A percentile compares a stretch with the other conserved stretches of the same genome.
Evolutionary conservation across 148 eudicot species (phyloP).

Genomic region (Chenopodium berlandieri): DNA sequence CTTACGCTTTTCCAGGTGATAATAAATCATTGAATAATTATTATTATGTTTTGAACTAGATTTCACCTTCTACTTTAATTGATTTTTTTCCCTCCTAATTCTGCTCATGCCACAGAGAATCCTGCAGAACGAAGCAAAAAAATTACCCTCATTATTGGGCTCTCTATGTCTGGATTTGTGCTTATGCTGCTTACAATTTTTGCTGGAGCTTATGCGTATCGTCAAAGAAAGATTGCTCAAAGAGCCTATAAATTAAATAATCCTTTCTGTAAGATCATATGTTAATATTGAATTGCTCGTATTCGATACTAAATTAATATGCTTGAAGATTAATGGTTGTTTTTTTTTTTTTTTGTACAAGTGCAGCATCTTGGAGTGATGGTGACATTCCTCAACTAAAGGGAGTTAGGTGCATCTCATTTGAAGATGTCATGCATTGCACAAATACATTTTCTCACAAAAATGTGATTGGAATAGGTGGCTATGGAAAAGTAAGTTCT

Average conservation of each 20-base stretch:
- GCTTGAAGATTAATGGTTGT: not conserved
- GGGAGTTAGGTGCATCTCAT: conserved; percentile 55
- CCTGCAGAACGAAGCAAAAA: conserved; percentile 29
- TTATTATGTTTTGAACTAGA: not conserved
- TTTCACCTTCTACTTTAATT: not conserved
- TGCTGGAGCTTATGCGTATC: conserved; percentile 50
- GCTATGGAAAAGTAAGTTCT: conserved; percentile 61
- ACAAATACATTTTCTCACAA: conserved; percentile 50
- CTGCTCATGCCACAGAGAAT: conserved; percentile 12
- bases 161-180: conserved; percentile 37
- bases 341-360: conserved; percentile 10
- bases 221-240: conserved; percentile 41
- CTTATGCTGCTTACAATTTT: conserved; percentile 38
- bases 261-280: conserved; percentile 55
- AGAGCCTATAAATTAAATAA: conserved; percentile 31
- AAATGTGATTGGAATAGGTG: conserved; percentile 58
- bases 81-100: not conserved
- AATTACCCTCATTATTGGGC: conserved; percentile 44
- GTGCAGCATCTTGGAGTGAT: conserved; percentile 53
- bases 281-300: not conserved
- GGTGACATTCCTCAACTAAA: conserved; percentile 48
- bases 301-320: not conserved
- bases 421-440: conserved; percentile 51
- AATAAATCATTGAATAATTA: not conserved
- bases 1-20: conserved; percentile 56